Base-by-base conservation (phyloP, 2,329 filamentous ascomycete species). In the Mollisia scopiformis region DNA sequence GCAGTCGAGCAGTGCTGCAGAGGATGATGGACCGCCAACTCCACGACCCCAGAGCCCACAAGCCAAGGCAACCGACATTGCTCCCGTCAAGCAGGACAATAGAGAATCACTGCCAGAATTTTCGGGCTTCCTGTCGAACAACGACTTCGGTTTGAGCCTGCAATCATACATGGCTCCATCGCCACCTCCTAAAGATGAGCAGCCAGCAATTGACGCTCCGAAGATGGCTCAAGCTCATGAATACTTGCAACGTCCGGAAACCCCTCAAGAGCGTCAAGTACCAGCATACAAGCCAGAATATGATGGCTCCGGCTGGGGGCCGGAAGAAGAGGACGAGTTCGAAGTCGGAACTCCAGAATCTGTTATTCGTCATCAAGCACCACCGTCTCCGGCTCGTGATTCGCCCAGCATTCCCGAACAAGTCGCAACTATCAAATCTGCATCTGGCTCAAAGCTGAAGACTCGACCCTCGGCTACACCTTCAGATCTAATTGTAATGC, bases 381-480 rank as follows among this genome's bases (percentile, higher is more conserved):
- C 69, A 10, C 65, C 67, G 41, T 67, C 69, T 19, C 68, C 73
- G 52, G 55, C 71, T 31, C 64, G 69, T 16, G 73, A 74, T 6
- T 85, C 86, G 0, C 86, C 87, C 1, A 82, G 81, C 35, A 86
- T 98, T 60, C 93, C 94, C 1, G 93, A 96, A 69, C 86, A 88
- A 50, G 79, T 92, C 51, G 92, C 94, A 4, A 97, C 94, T 0
- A 93, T 98, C 77, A 95, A 94, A 75, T 47, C 43, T 13, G 90
- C 93, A 8, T 88, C 90, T 23, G 91, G 92, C 7, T 92, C 91
- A 11, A 92, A 88, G 75, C 83, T 98, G 41, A 97, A 96, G 81
- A 95, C 93, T 0, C 86, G 94, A 33, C 87, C 92, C 16, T 97
- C 94, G 1, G 87, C 92, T 39, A 96, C 93, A 0, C 93, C 93